Conservation (phyloP, 768 basidiomycete genomes). For the Lenzites betulinus region DNA sequence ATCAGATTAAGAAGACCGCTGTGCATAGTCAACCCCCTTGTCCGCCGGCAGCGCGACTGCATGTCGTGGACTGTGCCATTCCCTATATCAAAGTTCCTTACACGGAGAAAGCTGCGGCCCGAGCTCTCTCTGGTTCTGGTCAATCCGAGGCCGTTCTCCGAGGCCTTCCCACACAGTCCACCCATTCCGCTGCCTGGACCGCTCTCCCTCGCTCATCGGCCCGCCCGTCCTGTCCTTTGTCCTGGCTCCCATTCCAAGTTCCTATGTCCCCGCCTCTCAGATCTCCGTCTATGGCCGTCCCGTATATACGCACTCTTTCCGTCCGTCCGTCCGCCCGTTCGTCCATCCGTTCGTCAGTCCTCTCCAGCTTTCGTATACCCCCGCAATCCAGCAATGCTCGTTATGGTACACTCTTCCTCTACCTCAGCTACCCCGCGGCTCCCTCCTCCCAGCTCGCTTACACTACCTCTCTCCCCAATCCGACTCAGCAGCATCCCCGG, state of each 20-base stretch:
- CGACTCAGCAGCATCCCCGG: not conserved
- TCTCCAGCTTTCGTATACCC: constrained; percentile 25
- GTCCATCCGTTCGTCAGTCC: too few species aligned
- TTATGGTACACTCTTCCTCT: constrained; percentile 17
- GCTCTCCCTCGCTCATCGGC: not conserved
- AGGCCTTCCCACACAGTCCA: too few species aligned
- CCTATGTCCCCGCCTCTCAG: not conserved
- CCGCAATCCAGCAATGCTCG: constrained; percentile 21
- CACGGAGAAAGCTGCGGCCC: not conserved
- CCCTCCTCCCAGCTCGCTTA: not conserved
- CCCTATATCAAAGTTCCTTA: not conserved
- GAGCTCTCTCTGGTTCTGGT: too few species aligned
- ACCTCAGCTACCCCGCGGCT: not conserved
- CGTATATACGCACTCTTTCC: constrained; percentile 16
- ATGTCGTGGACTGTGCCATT: not conserved
- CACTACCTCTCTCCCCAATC: constrained; percentile 1
- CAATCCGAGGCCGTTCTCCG: too few species aligned
- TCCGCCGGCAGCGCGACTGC: not conserved
- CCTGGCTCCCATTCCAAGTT: not conserved
- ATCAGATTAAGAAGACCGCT: constrained; percentile 8
- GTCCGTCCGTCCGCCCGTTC: not conserved
- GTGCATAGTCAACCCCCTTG: constrained; percentile 2
- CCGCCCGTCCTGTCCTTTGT: not conserved
- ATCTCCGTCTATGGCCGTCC: not conserved
- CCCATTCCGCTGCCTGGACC: not conserved